Percentiles rank a stretch among this genome's conserved stretches.
These are phyloP conservation scores for Paecilomyces sp. DNA, from an alignment of 2,329 filamentous ascomycete species.

Conservation along the genomic window DNA sequence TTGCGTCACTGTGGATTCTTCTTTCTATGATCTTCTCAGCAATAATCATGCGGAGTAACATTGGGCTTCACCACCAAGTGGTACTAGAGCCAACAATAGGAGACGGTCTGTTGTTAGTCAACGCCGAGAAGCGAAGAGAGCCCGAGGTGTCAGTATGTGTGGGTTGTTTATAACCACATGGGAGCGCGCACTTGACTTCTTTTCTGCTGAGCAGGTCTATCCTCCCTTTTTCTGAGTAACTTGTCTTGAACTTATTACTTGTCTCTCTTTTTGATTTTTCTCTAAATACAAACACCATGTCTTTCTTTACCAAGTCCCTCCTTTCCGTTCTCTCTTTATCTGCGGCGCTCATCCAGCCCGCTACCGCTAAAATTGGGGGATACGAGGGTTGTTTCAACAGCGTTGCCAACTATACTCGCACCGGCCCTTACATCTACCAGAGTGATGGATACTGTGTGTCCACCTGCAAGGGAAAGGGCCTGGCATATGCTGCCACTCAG, in stretches of 20 bases:
- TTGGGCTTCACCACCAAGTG: not conserved
- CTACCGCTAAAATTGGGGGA: not conserved
- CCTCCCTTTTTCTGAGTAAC: not conserved
- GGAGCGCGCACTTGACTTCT: not conserved
- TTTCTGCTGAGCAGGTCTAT: not conserved
- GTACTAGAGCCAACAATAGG: not conserved
- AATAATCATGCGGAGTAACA: not conserved
- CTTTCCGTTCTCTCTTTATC: not conserved
- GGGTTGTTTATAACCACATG: not conserved
- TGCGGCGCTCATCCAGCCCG: not conserved
- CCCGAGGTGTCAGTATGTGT: not conserved
- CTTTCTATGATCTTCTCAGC: not conserved
- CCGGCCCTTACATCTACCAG: not conserved
- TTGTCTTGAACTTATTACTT: not conserved
- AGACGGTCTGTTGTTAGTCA: not conserved
- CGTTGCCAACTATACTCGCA: not conserved
- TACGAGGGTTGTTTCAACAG: not conserved
- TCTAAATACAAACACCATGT: not conserved
- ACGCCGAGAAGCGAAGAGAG: not conserved
- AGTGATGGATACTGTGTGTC: not conserved
- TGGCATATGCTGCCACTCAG: not conserved
- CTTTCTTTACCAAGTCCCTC: not conserved
- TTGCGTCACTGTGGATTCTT: not conserved
- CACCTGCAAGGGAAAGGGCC: not conserved
- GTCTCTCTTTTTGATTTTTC: not conserved